Percentiles rank a stretch among this genome's conserved stretches.
Evolutionary conservation across 148 eudicot genomes (phyloP).

Genomic region (Arctostaphylos glauca): DNA sequence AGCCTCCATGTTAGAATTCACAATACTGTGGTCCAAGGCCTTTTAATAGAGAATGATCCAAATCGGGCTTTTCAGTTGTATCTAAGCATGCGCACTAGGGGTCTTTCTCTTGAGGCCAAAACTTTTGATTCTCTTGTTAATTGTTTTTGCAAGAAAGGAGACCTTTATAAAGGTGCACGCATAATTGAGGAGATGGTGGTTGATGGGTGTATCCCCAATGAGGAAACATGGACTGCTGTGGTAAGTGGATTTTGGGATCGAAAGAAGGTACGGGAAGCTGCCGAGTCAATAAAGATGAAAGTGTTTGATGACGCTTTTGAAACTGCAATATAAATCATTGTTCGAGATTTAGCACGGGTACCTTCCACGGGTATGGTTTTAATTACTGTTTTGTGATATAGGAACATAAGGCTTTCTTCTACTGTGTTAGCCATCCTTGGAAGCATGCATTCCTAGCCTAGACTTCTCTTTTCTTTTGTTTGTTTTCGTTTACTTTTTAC

Average conservation of each 20-base stretch:
- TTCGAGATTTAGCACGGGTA: neutral
- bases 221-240: conserved; percentile 56
- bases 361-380: neutral
- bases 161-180: conserved; percentile 57
- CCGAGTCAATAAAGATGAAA: conserved; percentile 38
- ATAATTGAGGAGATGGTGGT: conserved; percentile 72
- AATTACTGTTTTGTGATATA: neutral
- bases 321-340: conserved; percentile 10
- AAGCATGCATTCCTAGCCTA: conserved; percentile 5
- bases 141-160: conserved; percentile 60
- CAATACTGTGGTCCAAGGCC: conserved; percentile 67
- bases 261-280: conserved; percentile 44
- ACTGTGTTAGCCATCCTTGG: neutral
- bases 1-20: conserved; percentile 64
- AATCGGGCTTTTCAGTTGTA: conserved; percentile 70
- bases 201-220: conserved; percentile 80
- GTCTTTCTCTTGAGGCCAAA: conserved; percentile 67
- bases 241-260: conserved; percentile 57
- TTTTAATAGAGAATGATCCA: conserved; percentile 42
- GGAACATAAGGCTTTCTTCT: neutral
- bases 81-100: conserved; percentile 71
- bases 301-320: conserved; percentile 24
- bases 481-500: neutral
- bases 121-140: conserved; percentile 52
- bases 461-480: neutral